These are phyloP conservation scores for Saussurea involucrata DNA, from an alignment of 129 eudicot species.

Conservation along the genomic window DNA sequence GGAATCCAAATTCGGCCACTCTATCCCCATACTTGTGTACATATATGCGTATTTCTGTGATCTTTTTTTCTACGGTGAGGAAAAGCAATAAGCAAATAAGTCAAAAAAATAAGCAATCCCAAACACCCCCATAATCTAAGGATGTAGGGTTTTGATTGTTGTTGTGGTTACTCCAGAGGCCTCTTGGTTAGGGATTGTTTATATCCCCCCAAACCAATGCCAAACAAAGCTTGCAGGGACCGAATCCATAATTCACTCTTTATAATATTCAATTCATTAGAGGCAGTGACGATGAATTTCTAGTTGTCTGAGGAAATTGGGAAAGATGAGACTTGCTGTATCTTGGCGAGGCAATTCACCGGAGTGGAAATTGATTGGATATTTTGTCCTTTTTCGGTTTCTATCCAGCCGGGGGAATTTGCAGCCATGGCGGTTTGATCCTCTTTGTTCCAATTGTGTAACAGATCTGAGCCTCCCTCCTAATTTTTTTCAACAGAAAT, in stretches of 20 bases:
- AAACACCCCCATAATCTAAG: too few relatives aligned
- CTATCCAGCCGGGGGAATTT: constrained; percentile 13
- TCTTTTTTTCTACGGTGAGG: neutral
- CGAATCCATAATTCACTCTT: neutral
- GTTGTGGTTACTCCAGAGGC: neutral
- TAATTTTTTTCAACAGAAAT: neutral
- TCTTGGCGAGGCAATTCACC: constrained; percentile 26
- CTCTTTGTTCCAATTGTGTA: constrained; percentile 15
- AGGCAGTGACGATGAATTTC: constrained; percentile 28
- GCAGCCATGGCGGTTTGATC: constrained; percentile 30
- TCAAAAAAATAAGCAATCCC: too few relatives aligned
- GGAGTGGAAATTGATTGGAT: constrained; percentile 2
- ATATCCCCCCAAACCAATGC: too few relatives aligned
- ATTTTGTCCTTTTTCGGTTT: neutral
- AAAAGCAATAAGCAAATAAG: too few relatives aligned
- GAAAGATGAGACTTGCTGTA: constrained; percentile 13
- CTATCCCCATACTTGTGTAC: neutral
- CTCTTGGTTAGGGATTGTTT: too few relatives aligned
- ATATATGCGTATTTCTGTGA: too few relatives aligned
- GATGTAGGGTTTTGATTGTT: neutral
- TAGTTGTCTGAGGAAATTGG: constrained; percentile 12
- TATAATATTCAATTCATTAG: neutral
- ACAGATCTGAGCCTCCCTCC: constrained; percentile 26
- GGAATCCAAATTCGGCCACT: neutral
- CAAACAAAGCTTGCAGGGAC: neutral